A percentile compares a stretch with the other conserved stretches of the same genome.
phyloP scores from a whole-genome alignment of 768 basidiomycete genomes.

The Tylopilus sp. region DNA sequence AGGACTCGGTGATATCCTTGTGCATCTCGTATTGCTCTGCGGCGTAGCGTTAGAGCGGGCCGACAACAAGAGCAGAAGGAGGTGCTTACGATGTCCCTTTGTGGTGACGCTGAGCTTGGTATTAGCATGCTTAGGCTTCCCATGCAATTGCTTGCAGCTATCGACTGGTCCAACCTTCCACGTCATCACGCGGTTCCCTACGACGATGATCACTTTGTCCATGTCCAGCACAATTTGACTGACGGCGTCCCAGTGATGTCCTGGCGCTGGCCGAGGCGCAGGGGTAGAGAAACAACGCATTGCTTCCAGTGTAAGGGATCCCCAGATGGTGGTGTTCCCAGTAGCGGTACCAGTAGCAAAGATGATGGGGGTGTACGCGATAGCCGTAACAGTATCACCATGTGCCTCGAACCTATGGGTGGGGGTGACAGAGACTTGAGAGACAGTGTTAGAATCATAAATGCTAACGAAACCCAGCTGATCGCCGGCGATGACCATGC shows the following conservation, averaged over 20 bases:
- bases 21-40: conserved; percentile 64
- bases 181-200: conserved; percentile 60
- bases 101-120: conserved; percentile 27
- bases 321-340: conserved; percentile 61
- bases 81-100: conserved; percentile 50
- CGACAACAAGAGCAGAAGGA: background rate
- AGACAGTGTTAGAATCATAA: conserved; percentile 45
- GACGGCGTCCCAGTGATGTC: conserved; percentile 42
- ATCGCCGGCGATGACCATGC: conserved; percentile 64
- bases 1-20: conserved; percentile 60
- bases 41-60: background rate
- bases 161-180: conserved; percentile 59
- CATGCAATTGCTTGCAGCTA: conserved; percentile 24
- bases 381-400: conserved; percentile 60
- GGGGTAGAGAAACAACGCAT: conserved; percentile 55
- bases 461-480: conserved; percentile 59
- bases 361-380: conserved; percentile 57
- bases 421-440: conserved; percentile 29
- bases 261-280: conserved; percentile 32
- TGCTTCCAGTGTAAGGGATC: conserved; percentile 57
- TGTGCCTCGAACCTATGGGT: conserved; percentile 58
- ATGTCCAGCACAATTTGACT: conserved; percentile 54
- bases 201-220: conserved; percentile 53
- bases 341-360: conserved; percentile 63
- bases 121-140: conserved; percentile 33